phyloP scores from a whole-genome alignment of 805 yeast species.

The Lipomyces starkeyi region DNA sequence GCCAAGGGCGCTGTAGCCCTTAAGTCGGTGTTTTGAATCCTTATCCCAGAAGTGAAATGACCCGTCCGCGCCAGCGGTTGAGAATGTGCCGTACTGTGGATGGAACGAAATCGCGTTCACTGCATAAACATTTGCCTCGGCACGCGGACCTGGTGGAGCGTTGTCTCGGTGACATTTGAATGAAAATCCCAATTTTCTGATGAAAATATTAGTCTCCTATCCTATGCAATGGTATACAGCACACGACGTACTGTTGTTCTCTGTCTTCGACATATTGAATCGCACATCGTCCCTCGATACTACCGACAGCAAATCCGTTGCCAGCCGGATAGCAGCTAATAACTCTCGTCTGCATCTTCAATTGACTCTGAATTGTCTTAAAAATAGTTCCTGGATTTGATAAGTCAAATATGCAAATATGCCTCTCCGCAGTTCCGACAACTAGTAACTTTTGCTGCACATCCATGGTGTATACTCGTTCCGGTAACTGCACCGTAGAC shows the following conservation, averaged over 20 bases:
- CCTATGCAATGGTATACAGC: neutral
- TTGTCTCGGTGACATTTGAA: constrained; percentile 92
- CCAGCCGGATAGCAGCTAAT: constrained; percentile 89
- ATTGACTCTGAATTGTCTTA: constrained; percentile 73
- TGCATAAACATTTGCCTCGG: constrained; percentile 73
- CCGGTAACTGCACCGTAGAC: constrained; percentile 82
- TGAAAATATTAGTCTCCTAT: neutral
- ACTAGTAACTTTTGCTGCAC: constrained; percentile 78
- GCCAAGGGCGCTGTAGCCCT: constrained; percentile 70
- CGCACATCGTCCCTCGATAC: constrained; percentile 95
- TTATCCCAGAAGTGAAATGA: constrained; percentile 95
- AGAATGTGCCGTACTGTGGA: constrained; percentile 87
- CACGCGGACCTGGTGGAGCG: constrained; percentile 55
- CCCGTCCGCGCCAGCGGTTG: constrained; percentile 95
- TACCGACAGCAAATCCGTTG: constrained; percentile 89
- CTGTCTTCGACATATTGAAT: constrained; percentile 87
- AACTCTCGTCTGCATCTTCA: constrained; percentile 87
- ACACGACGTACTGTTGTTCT: constrained; percentile 52
- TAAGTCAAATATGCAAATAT: constrained; percentile 75
- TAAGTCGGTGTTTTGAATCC: constrained; percentile 85
- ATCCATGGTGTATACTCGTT: constrained; percentile 90
- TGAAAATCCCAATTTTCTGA: constrained; percentile 57
- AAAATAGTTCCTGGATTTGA: constrained; percentile 79
- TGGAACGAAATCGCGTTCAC: constrained; percentile 85
- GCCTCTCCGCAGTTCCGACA: constrained; percentile 93